phyloP scores from a whole-genome alignment of 768 basidiomycete species.

The Baorangia bicolor region DNA sequence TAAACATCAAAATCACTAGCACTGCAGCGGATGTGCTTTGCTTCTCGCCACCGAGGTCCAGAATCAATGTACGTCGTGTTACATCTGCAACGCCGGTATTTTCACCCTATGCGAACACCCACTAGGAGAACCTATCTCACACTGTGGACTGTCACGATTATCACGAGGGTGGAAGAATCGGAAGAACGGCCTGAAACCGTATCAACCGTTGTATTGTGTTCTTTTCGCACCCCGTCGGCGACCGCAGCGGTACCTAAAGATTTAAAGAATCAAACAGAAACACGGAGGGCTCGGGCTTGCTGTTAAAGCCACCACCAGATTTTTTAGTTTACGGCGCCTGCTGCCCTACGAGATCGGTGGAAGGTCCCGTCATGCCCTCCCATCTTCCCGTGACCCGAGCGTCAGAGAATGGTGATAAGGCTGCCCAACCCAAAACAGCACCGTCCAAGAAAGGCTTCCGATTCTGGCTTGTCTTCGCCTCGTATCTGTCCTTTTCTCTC shows the following conservation, averaged over 20 bases:
- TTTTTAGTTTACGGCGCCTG: not conserved
- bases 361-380: not conserved
- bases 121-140: not conserved
- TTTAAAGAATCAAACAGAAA: not conserved
- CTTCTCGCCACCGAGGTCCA: too few species aligned
- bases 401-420: not conserved
- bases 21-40: too few species aligned
- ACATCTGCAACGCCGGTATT: not conserved
- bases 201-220: not conserved
- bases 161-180: not conserved
- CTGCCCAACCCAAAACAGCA: not conserved
- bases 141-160: not conserved
- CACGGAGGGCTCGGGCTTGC: not conserved
- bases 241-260: not conserved
- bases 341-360: not conserved
- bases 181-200: not conserved
- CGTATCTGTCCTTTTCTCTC: constrained; percentile 30
- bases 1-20: too few species aligned
- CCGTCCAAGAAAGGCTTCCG: not conserved
- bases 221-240: not conserved
- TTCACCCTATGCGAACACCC: not conserved
- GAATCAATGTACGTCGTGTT: not conserved
- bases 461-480: constrained; percentile 34
- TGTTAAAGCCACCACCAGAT: not conserved
- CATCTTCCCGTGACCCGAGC: not conserved